A percentile compares a stretch with the other conserved stretches of the same genome.
Evolutionary conservation across 495 filamentous ascomycete genomes (phyloP).

Genomic region (Penicillium paradoxum): DNA sequence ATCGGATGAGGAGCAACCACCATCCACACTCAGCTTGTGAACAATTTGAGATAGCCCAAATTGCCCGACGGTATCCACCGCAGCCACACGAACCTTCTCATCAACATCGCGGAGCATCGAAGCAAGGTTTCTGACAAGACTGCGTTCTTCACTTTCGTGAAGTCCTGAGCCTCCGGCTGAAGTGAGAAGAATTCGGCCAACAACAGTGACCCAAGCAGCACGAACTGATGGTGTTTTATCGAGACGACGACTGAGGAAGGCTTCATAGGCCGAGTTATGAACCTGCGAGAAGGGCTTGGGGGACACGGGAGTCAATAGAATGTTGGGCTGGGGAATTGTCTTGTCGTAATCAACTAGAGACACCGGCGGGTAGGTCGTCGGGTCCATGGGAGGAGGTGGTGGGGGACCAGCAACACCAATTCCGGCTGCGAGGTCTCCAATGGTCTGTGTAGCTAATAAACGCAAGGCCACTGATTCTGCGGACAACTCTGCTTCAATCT

Average conservation of each 20-base stretch:
- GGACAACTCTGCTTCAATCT: slow-evolving; percentile 86
- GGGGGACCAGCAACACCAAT: slow-evolving; percentile 86
- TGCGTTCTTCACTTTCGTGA: slow-evolving; percentile 67
- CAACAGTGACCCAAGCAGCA: slow-evolving; percentile 75
- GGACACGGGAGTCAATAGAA: slow-evolving; percentile 72
- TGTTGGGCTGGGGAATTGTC: slow-evolving; percentile 49
- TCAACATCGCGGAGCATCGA: slow-evolving; percentile 83
- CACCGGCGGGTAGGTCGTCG: slow-evolving; percentile 72
- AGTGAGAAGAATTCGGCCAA: slow-evolving; percentile 77
- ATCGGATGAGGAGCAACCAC: slow-evolving; percentile 62
- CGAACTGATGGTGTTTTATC: slow-evolving; percentile 80
- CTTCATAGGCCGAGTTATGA: slow-evolving; percentile 70
- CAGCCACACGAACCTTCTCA: slow-evolving; percentile 83
- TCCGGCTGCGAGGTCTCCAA: slow-evolving; percentile 89
- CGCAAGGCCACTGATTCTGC: slow-evolving; percentile 85
- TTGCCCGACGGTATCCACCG: slow-evolving; percentile 71
- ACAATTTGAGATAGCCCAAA: slow-evolving; percentile 76
- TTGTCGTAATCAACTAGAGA: slow-evolving; percentile 56
- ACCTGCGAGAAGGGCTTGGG: slow-evolving; percentile 79
- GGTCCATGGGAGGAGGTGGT: slow-evolving; percentile 65
- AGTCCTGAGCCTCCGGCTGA: slow-evolving; percentile 83
- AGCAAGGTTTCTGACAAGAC: slow-evolving; percentile 65
- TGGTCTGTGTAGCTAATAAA: slow-evolving; percentile 81
- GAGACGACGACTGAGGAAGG: slow-evolving; percentile 73
- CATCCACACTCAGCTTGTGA: slow-evolving; percentile 68